Evolutionary conservation across 192 early-diverging fungal genomes (phyloP).

Genomic region (Kickxella alabastrina): DNA sequence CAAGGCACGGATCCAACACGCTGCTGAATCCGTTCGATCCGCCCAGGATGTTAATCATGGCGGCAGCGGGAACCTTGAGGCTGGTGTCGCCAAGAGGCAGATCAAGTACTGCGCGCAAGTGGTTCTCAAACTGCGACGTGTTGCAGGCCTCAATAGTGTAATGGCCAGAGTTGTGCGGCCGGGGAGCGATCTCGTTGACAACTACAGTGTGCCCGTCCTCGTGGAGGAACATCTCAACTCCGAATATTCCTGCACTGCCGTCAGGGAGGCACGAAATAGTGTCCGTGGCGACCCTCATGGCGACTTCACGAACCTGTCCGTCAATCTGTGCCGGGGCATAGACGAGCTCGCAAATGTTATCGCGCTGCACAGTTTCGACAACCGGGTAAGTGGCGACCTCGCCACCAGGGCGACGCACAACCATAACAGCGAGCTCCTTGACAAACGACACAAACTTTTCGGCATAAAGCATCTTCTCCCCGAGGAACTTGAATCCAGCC

Average conservation of each 20-base stretch:
- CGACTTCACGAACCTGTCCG: constrained; percentile 65
- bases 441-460: constrained; percentile 92
- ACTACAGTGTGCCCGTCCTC: constrained; percentile 73
- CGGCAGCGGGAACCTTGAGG: constrained; percentile 85
- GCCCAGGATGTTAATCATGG: constrained; percentile 97
- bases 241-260: constrained; percentile 86
- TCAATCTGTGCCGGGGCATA: constrained; percentile 96
- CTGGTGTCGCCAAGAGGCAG: constrained; percentile 82
- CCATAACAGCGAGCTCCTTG: constrained; percentile 98
- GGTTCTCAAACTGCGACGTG: constrained; percentile 97
- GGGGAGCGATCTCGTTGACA: constrained; percentile 97
- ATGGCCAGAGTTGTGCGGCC: constrained; percentile 99
- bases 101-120: constrained; percentile 85
- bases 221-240: constrained; percentile 97
- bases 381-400: constrained; percentile 81
- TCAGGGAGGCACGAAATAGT: constrained; percentile 69
- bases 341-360: constrained; percentile 94
- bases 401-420: constrained; percentile 66
- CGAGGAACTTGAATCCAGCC: constrained; percentile 34
- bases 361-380: constrained; percentile 95
- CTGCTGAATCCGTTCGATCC: constrained; percentile 58
- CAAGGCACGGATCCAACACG: constrained; percentile 49
- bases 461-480: constrained; percentile 74
- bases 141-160: constrained; percentile 97
- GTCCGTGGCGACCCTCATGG: constrained; percentile 79